Base-by-base conservation (phyloP, 306 rosid species). In the Trifolium subterraneum region DNA sequence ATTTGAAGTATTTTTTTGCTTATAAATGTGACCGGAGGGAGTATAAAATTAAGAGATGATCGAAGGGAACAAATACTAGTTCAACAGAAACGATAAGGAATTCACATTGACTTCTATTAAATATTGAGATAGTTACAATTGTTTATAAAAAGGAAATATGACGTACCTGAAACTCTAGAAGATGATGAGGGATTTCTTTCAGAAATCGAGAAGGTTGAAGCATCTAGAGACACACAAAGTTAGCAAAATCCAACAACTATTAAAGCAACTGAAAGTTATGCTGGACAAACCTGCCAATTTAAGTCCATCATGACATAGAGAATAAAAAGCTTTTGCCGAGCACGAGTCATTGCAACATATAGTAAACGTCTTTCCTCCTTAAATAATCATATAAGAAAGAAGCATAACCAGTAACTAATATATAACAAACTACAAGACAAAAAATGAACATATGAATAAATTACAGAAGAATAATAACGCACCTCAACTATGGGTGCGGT, bases 311-410 rank as follows among this genome's bases (percentile, higher is more conserved):
- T 69, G 64, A 91, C 87, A 83, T 88, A 79, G 11, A 88, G 89
- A 75, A 91, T 70, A 70, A 81, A 88, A 66, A 93, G 94, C 76
- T 86, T 87, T 68, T 77, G 81, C 13, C 96, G 90, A 78, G 98
- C 96, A 84, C 98, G 98, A 59, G 98, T 94, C 97, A 91, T 94
- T 71, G 97, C 98, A 81, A 94, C 98, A 78, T 94, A 94, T 72
- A 94, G 74, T 23, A 94, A 80, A 18, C 98, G 97, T 33, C 98
- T 84, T 81, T 94, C 98, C 80, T 94, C 98, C 98, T 93, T 67
- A 15, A 60, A 15, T 10, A 78, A 80, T 69, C 38, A 45, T 29
- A 66, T 68, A 62, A 82, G 68, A 81, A 79, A 47, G 22, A 64
- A 10, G 33, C 60, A 15, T 31, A 14, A 60, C 45, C 52, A 31